Evolutionary conservation across 140 eudicot genomes (phyloP).

Genomic region (Artemisia princeps): DNA sequence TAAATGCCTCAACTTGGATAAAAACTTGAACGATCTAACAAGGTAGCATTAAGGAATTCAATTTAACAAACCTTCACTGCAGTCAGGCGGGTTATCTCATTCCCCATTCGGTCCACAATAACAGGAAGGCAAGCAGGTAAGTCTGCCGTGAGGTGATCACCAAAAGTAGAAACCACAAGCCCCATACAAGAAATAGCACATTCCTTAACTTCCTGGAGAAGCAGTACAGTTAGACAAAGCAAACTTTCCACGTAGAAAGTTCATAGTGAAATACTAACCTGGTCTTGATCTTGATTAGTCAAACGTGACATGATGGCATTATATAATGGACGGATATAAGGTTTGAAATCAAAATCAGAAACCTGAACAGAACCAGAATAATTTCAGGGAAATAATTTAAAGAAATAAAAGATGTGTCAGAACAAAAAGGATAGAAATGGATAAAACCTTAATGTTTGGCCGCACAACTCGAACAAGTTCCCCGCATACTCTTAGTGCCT

Average conservation of each 20-base stretch:
- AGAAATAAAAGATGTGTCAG: neutral
- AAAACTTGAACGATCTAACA: neutral
- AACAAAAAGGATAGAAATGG: conserved; percentile 2
- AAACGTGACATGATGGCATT: conserved; percentile 87
- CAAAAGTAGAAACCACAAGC: conserved; percentile 88
- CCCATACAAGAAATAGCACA: conserved; percentile 99
- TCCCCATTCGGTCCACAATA: conserved; percentile 97
- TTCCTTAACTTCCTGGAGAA: conserved; percentile 72
- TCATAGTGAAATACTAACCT: conserved; percentile 7
- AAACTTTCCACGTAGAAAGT: too few species aligned
- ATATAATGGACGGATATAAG: conserved; percentile 85
- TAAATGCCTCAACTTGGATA: too few species aligned
- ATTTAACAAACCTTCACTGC: conserved; percentile 68
- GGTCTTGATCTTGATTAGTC: conserved; percentile 99
- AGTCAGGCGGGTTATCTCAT: conserved; percentile 94
- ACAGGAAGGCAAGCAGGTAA: conserved; percentile 91
- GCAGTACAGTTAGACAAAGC: too few species aligned
- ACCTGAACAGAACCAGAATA: conserved; percentile 36
- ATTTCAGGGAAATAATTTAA: conserved; percentile 1
- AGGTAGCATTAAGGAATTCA: conserved; percentile 2
- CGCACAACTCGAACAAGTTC: conserved; percentile 95
- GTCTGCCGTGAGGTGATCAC: conserved; percentile 72
- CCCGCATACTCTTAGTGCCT: conserved; percentile 96
- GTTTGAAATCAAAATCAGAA: conserved; percentile 69
- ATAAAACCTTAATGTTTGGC: conserved; percentile 63